Evolutionary conservation across 75 land plant genomes (phyloP).

Genomic region (Pinus tabuliformis): DNA sequence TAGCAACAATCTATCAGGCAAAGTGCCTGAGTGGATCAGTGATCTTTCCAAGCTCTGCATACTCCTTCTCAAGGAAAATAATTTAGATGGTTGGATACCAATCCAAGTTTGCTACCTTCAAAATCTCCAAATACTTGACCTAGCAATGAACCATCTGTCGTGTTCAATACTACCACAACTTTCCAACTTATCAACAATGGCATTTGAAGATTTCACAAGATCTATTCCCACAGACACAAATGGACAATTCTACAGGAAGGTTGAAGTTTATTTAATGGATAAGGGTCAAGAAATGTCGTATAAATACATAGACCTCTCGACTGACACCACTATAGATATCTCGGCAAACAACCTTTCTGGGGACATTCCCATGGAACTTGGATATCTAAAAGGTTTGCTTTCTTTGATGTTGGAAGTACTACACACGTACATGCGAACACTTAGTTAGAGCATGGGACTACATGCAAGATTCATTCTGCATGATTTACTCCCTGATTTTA

Average conservation of each 20-base stretch:
- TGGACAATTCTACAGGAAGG: no score
- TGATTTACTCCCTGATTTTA: no score
- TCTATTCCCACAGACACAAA: neutral
- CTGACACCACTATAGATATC: conserved; percentile 44
- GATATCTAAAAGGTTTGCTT: conserved; percentile 23
- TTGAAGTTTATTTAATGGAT: conserved; percentile 18
- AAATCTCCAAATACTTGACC: conserved; percentile 31
- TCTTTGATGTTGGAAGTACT: no score
- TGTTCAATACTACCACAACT: conserved; percentile 32
- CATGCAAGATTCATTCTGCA: no score
- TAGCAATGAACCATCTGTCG: conserved; percentile 54
- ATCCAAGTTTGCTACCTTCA: neutral
- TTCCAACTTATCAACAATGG: conserved; percentile 31
- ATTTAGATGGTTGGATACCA: conserved; percentile 27
- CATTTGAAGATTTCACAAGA: neutral
- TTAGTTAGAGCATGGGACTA: no score
- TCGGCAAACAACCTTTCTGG: conserved; percentile 52
- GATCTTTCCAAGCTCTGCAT: conserved; percentile 24
- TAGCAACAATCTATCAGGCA: conserved; percentile 40
- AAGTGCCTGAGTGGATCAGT: conserved; percentile 43
- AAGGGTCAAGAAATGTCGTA: conserved; percentile 42
- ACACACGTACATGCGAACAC: no score
- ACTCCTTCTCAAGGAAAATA: conserved; percentile 50
- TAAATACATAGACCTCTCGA: conserved; percentile 22
- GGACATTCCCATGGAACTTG: conserved; percentile 35